A percentile compares a stretch with the other conserved stretches of the same genome.
Conservation (phyloP, 192 early-diverging fungal species). For the Coemansia sp. region DNA sequence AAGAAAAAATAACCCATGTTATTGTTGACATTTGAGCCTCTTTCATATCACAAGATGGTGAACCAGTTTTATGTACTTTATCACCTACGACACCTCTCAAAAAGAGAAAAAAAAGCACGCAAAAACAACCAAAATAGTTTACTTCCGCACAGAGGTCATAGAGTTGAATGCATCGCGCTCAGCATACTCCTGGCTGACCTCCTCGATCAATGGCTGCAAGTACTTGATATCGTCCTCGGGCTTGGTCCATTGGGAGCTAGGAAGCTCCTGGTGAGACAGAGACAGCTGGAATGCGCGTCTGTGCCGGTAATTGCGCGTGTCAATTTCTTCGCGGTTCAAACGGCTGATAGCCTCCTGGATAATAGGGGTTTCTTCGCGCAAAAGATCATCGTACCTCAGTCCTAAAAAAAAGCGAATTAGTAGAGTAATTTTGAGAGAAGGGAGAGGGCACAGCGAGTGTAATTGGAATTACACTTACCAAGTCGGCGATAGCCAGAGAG, state of each 20-base stretch:
- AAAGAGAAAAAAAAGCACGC: background rate
- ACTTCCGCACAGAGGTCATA: slow-evolving; percentile 46
- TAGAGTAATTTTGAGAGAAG: too few species aligned
- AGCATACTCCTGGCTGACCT: slow-evolving; percentile 76
- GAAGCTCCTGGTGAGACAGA: slow-evolving; percentile 67
- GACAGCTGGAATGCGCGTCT: slow-evolving; percentile 75
- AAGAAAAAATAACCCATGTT: background rate
- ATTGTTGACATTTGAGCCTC: background rate
- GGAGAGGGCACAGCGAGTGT: too few species aligned
- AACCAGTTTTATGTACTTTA: background rate
- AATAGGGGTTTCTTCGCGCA: slow-evolving; percentile 79
- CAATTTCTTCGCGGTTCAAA: slow-evolving; percentile 63
- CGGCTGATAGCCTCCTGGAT: slow-evolving; percentile 81
- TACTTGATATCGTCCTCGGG: slow-evolving; percentile 81
- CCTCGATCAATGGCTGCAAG: slow-evolving; percentile 74
- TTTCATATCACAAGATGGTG: background rate
- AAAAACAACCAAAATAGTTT: too few species aligned
- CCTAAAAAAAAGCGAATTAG: slow-evolving; percentile 54
- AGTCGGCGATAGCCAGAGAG: slow-evolving; percentile 69
- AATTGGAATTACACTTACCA: slow-evolving; percentile 59
- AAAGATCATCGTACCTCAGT: slow-evolving; percentile 86
- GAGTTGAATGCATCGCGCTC: slow-evolving; percentile 75
- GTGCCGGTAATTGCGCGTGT: slow-evolving; percentile 79
- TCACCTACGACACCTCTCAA: background rate
- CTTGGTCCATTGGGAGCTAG: slow-evolving; percentile 71